A percentile compares a stretch with the other conserved stretches of the same genome.
Conservation (phyloP, 495 filamentous ascomycete genomes). For the Usnea hakonensis region DNA sequence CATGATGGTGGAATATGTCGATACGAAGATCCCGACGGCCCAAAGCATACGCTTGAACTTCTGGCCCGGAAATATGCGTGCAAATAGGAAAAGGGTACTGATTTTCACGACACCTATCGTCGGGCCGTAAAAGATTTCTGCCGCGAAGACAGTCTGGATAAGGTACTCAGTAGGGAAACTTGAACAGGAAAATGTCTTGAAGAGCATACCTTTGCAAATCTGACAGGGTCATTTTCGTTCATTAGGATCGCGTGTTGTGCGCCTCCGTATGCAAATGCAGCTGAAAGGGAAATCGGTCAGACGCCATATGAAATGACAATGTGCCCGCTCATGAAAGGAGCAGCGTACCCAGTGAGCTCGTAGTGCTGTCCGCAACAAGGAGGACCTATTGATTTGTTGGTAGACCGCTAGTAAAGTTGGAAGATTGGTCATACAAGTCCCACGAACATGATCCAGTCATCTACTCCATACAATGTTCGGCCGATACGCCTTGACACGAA, state of each 20-base stretch:
- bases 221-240: background rate
- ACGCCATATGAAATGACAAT: background rate
- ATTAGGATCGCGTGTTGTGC: conserved; percentile 7
- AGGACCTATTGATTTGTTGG: background rate
- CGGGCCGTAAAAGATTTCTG: background rate
- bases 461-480: background rate
- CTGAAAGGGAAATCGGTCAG: background rate
- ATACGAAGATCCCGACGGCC: conserved; percentile 28
- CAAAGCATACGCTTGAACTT: conserved; percentile 30
- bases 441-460: conserved; percentile 8
- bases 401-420: too few relatives aligned
- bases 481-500: conserved; percentile 2
- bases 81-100: conserved; percentile 8
- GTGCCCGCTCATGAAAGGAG: background rate
- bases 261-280: conserved; percentile 1
- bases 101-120: conserved; percentile 1
- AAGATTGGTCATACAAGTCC: background rate
- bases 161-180: background rate
- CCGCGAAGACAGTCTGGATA: background rate
- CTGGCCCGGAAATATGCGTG: conserved; percentile 9
- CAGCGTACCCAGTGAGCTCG: background rate
- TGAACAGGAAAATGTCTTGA: too few relatives aligned
- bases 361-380: background rate
- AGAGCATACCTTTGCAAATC: conserved; percentile 3
- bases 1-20: conserved; percentile 21